A percentile compares a stretch with the other conserved stretches of the same genome.
Evolutionary conservation across 2,329 filamentous ascomycete species (phyloP).

Genomic region (Davidsoniella eucalypti): DNA sequence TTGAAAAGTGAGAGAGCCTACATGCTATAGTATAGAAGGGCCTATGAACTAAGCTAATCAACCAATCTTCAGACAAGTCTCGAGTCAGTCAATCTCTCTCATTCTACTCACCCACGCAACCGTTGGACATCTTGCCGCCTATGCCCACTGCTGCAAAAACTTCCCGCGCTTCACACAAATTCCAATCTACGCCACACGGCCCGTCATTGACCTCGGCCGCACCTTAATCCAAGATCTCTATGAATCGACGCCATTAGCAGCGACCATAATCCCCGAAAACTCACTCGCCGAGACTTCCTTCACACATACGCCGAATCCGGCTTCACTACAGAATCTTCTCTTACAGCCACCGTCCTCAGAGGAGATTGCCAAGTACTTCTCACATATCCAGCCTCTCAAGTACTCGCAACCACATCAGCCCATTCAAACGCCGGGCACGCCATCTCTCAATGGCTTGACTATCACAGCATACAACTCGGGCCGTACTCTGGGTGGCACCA

Average conservation of each 20-base stretch:
- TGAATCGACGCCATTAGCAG: slow-evolving; percentile 70
- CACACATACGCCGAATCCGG: slow-evolving; percentile 14
- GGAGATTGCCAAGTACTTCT: slow-evolving; percentile 86
- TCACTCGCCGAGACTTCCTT: slow-evolving; percentile 40
- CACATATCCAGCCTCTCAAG: slow-evolving; percentile 77
- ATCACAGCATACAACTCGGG: slow-evolving; percentile 95
- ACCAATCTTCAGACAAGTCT: slow-evolving; percentile 49
- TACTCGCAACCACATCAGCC: slow-evolving; percentile 95
- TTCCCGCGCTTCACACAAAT: slow-evolving; percentile 83
- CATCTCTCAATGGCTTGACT: slow-evolving; percentile 75
- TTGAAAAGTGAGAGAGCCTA: slow-evolving; percentile 54
- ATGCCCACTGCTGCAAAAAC: slow-evolving; percentile 92
- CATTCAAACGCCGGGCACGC: slow-evolving; percentile 69
- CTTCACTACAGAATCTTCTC: slow-evolving; percentile 35
- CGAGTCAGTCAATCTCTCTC: slow-evolving; percentile 59
- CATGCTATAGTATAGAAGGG: neutral
- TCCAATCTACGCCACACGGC: slow-evolving; percentile 84
- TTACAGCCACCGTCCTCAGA: slow-evolving; percentile 59
- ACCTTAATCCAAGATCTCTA: slow-evolving; percentile 88
- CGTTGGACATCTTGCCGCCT: slow-evolving; percentile 77
- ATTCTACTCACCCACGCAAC: slow-evolving; percentile 93
- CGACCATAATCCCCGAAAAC: slow-evolving; percentile 60
- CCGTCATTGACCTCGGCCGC: slow-evolving; percentile 82
- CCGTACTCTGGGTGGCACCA: slow-evolving; percentile 87
- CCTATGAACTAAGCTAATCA: slow-evolving; percentile 8